Base-by-base conservation (phyloP, 768 basidiomycete genomes). In the Xerocomellus chrysenteron region DNA sequence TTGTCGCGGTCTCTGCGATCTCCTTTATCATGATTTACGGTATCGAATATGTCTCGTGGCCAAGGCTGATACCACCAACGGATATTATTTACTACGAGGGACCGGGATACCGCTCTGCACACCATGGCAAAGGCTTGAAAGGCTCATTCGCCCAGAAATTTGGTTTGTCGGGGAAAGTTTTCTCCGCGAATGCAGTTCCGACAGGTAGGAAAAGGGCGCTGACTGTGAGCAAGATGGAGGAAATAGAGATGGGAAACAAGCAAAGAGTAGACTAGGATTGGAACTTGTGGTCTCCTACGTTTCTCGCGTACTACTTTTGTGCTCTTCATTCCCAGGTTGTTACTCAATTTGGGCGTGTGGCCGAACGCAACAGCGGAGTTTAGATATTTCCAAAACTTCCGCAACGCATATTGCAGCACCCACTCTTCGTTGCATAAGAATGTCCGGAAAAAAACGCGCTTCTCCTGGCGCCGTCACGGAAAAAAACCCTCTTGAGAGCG, bases 1-100 rank as follows among this genome's bases (percentile, higher is more conserved):
- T 79, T 33, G 67, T 94, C 43, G 74, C 92, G 44, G 68, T 79
- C 35, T 61, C 84, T 50, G 79, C 93, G 13, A 73, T 88, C 55
- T 62, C 76, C 44, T 94, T 90, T 74, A 93, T 98, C 61, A 61
- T 87, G 65, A 71, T 82, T n/a, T 82, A 96, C 72, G 96, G 95
- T 37, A 86, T 95, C 60, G 91, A 94, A 58, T 99, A 97, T 68
- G 96, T 99, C 52, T 83, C 90, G 16, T 98, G 94, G 92, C 97
- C 97, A 13, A 83, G 88, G 12, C 80, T 99, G 52, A 82, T 90
- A 60, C 89, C 92, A 0, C 85, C 87, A 5, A 76, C 77, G 30
- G 90, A 93, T 54, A 77, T 87, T 50, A 87, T 98, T 54, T 85
- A 90, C 67, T 99, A 98, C 71, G 79, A 81, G 47, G 97, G 97